phyloP scores from a whole-genome alignment of 179 eudicot species.

The Silene coronaria region DNA sequence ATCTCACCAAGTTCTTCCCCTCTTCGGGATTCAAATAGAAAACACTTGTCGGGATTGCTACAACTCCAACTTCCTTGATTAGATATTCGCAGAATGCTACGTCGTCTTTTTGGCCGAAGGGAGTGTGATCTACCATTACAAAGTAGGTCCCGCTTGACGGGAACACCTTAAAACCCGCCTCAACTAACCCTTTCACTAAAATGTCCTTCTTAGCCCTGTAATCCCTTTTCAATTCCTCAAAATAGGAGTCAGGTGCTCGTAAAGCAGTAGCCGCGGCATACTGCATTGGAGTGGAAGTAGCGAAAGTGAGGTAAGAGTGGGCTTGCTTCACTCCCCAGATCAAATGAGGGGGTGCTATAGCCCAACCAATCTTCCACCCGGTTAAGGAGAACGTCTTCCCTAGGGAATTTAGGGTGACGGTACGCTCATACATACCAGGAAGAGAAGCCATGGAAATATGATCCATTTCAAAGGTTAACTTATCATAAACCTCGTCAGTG shows the following conservation, averaged over 20 bases:
- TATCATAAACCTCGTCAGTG: slow-evolving; percentile 87
- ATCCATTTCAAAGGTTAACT: slow-evolving; percentile 88
- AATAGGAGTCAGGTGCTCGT: slow-evolving; percentile 71
- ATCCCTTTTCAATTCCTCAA: slow-evolving; percentile 59
- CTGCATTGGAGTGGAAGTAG: slow-evolving; percentile 95
- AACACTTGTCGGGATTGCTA: slow-evolving; percentile 88
- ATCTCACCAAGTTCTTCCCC: slow-evolving; percentile 92
- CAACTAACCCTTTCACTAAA: slow-evolving; percentile 70
- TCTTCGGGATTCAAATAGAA: slow-evolving; percentile 80
- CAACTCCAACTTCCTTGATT: slow-evolving; percentile 93
- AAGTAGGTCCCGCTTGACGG: slow-evolving; percentile 97
- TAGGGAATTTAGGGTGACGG: slow-evolving; percentile 80
- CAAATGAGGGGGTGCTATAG: slow-evolving; percentile 86
- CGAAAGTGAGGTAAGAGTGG: slow-evolving; percentile 80
- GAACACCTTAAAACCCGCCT: slow-evolving; percentile 70
- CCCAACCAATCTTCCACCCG: slow-evolving; percentile 99
- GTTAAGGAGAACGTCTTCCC: slow-evolving; percentile 97
- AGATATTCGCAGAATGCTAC: slow-evolving; percentile 80
- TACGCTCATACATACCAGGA: slow-evolving; percentile 88
- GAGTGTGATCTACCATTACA: slow-evolving; percentile 88
- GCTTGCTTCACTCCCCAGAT: slow-evolving; percentile 92
- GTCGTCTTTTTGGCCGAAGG: slow-evolving; percentile 73
- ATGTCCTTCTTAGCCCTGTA: slow-evolving; percentile 68
- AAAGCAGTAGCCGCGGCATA: slow-evolving; percentile 75
- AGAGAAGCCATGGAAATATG: slow-evolving; percentile 93